phyloP scores from a whole-genome alignment of 2,329 filamentous ascomycete genomes.

The Dothiorella sarmentorum region DNA sequence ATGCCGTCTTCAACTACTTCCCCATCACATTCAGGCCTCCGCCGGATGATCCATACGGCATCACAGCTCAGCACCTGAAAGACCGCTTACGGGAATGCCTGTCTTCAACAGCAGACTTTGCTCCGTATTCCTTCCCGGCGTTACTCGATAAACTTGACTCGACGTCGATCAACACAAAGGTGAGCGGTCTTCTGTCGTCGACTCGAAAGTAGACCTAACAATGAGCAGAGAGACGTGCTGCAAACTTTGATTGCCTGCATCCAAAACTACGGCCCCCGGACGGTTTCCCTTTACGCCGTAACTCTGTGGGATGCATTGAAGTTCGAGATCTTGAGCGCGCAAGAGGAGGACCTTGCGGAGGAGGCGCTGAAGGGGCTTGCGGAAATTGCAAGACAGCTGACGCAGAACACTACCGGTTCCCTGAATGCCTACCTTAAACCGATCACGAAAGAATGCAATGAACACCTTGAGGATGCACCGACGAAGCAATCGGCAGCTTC shows the following conservation, averaged over 20 bases:
- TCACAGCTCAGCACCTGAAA: conserved; percentile 66
- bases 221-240: conserved; percentile 57
- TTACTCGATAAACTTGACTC: conserved; percentile 68
- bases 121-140: conserved; percentile 64
- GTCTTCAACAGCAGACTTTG: conserved; percentile 59
- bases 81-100: conserved; percentile 62
- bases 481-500: conserved; percentile 65
- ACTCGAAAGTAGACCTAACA: neutral
- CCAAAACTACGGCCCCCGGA: conserved; percentile 55
- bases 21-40: conserved; percentile 68
- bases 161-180: conserved; percentile 65
- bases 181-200: conserved; percentile 28
- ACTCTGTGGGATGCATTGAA: conserved; percentile 67
- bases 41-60: conserved; percentile 66
- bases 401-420: conserved; percentile 47
- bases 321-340: conserved; percentile 64
- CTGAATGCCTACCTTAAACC: conserved; percentile 55
- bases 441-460: conserved; percentile 64
- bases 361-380: conserved; percentile 56
- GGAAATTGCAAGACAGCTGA: conserved; percentile 55
- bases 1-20: conserved; percentile 69
- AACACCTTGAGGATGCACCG: conserved; percentile 65
- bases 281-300: conserved; percentile 60
- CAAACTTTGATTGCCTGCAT: conserved; percentile 61
- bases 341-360: conserved; percentile 63